These are phyloP conservation scores for Plasmodium ovale DNA, from an alignment of 169 alveolate species.

Conservation along the genomic window DNA sequence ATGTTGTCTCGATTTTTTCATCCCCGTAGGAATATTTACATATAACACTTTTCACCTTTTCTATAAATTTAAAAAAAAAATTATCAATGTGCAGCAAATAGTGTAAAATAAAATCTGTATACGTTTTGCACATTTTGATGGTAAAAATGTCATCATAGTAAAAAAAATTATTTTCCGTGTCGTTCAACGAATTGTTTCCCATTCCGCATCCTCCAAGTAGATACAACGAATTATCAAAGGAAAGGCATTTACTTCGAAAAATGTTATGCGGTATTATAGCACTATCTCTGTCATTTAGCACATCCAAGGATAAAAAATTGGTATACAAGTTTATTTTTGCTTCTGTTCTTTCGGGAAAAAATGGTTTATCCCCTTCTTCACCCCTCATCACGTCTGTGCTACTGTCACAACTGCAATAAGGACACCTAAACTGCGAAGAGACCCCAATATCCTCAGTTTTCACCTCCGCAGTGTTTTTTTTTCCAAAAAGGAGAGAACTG, in stretches of 20 bases:
- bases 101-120: neutral
- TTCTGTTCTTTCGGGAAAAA: neutral
- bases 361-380: neutral
- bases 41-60: neutral
- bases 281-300: neutral
- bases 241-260: constrained; percentile 41
- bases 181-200: neutral
- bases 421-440: no score
- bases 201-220: constrained; percentile 45
- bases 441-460: no score
- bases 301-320: constrained; percentile 16
- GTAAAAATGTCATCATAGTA: constrained; percentile 25
- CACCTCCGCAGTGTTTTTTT: no score
- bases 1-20: neutral
- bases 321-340: constrained; percentile 1
- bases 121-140: constrained; percentile 15
- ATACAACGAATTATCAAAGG: constrained; percentile 16
- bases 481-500: no score
- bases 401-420: no score
- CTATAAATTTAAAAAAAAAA: constrained; percentile 30
- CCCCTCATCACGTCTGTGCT: neutral
- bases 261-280: constrained; percentile 40
- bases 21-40: neutral
- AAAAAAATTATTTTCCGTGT: neutral
- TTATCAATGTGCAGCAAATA: constrained; percentile 12